Evolutionary conservation across 805 yeast species (phyloP).

Genomic region (Saccharomyces eubayanus): DNA sequence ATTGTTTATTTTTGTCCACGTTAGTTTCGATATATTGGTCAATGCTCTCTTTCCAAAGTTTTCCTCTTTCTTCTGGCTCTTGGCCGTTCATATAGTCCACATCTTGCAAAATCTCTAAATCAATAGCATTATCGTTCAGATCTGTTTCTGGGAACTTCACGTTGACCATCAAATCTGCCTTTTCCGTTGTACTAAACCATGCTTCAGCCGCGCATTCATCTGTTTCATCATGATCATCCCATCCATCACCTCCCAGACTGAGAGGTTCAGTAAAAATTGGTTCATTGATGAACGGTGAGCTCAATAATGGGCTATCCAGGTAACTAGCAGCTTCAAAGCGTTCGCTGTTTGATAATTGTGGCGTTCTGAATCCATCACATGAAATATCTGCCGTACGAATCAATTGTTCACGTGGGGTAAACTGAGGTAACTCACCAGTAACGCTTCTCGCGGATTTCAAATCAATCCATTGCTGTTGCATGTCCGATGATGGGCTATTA

Average conservation of each 20-base stretch:
- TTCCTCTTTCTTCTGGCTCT: neutral
- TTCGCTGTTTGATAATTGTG: neutral
- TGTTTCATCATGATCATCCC: neutral
- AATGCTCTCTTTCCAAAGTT: constrained; percentile 5
- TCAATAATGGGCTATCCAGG: neutral
- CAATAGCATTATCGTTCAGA: constrained; percentile 1
- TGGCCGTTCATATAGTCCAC: neutral
- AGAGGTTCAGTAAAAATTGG: neutral
- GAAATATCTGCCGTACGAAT: constrained; percentile 26
- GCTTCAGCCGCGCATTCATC: neutral
- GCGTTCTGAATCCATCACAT: constrained; percentile 22
- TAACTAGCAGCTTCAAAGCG: neutral
- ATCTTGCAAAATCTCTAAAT: neutral
- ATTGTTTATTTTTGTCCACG: constrained; percentile 6
- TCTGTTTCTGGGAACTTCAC: constrained; percentile 11
- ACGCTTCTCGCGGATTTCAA: constrained; percentile 7
- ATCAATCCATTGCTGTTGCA: constrained; percentile 17
- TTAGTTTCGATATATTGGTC: neutral
- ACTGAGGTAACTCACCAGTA: constrained; percentile 1
- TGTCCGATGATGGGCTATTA: neutral
- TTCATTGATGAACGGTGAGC: neutral
- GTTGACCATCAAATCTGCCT: neutral
- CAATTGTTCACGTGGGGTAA: constrained; percentile 26
- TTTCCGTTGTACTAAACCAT: neutral
- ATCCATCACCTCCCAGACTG: neutral